Conservation (phyloP, 83 land plant species). For the Picea engelmannii region DNA sequence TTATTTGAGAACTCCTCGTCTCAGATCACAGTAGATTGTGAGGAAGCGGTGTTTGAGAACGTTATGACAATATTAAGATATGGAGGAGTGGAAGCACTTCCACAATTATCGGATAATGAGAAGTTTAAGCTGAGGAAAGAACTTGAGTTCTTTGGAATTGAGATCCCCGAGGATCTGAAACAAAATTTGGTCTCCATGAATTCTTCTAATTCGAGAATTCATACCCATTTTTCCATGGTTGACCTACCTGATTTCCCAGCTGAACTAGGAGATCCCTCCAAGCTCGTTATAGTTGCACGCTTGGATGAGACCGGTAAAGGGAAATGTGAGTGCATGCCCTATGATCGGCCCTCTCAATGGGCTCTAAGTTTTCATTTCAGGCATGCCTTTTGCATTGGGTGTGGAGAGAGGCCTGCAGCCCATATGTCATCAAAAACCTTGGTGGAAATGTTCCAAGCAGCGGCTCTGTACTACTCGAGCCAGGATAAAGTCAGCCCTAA, state of each 20-base stretch:
- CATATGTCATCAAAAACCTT: slow-evolving; percentile 13
- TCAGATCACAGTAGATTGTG: slow-evolving; percentile 11
- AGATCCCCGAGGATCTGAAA: slow-evolving; percentile 11
- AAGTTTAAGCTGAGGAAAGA: slow-evolving; percentile 17
- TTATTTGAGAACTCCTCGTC: slow-evolving; percentile 16
- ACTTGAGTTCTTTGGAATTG: slow-evolving; percentile 25
- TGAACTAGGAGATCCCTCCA: slow-evolving; percentile 22
- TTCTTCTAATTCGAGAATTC: not conserved
- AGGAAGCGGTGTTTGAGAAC: slow-evolving; percentile 17
- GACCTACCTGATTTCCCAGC: slow-evolving; percentile 22
- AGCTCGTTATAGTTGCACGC: slow-evolving; percentile 18
- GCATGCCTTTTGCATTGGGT: slow-evolving; percentile 20
- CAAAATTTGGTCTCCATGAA: not conserved
- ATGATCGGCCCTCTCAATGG: slow-evolving; percentile 16
- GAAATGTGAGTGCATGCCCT: slow-evolving; percentile 16
- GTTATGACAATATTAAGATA: slow-evolving; percentile 17
- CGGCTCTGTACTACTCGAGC: slow-evolving; percentile 21
- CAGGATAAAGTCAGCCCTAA: slow-evolving; percentile 20
- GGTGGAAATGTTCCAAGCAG: slow-evolving; percentile 23
- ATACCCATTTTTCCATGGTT: not conserved
- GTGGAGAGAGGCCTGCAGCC: slow-evolving; percentile 12
- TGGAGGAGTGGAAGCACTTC: slow-evolving; percentile 23
- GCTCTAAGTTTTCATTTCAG: slow-evolving; percentile 22
- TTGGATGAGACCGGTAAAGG: slow-evolving; percentile 19
- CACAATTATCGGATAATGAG: slow-evolving; percentile 19